Evolutionary conservation across 2,329 filamentous ascomycete genomes (phyloP).

Genomic region (Arthrinium phaeospermum): DNA sequence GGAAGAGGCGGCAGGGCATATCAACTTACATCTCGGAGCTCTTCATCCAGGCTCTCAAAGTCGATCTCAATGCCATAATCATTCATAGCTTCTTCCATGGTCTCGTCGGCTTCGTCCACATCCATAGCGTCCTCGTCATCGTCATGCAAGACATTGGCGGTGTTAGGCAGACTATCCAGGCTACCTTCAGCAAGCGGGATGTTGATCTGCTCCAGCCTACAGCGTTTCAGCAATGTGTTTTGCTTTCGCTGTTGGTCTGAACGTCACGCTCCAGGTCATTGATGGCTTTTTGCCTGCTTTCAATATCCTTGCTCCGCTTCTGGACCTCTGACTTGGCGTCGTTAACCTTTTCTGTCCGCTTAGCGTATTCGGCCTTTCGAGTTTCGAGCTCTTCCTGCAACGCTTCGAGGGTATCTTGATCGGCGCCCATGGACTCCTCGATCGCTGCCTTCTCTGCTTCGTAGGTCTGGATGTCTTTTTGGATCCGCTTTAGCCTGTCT

Average conservation of each 20-base stretch:
- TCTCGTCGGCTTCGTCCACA: constrained; percentile 75
- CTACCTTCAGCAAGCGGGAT: constrained; percentile 80
- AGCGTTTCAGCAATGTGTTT: constrained; percentile 86
- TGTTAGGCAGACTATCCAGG: constrained; percentile 84
- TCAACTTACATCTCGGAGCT: constrained; percentile 74
- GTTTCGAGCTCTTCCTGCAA: constrained; percentile 75
- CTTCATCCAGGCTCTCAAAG: constrained; percentile 81
- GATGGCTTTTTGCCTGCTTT: constrained; percentile 74
- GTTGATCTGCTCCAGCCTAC: constrained; percentile 91
- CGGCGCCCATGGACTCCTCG: constrained; percentile 72
- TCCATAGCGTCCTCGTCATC: constrained; percentile 91
- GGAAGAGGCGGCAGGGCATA: background rate
- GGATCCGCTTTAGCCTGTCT: constrained; percentile 68
- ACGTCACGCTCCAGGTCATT: constrained; percentile 81
- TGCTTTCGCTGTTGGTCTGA: constrained; percentile 81
- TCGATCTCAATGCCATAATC: constrained; percentile 93
- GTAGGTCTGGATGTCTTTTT: constrained; percentile 72
- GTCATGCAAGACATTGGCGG: constrained; percentile 73
- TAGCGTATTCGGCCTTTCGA: constrained; percentile 69
- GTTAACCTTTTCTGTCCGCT: constrained; percentile 77
- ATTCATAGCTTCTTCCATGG: constrained; percentile 71
- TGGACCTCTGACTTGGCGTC: constrained; percentile 81
- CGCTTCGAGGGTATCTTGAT: constrained; percentile 78
- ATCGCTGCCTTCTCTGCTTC: constrained; percentile 76
- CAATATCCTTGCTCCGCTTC: constrained; percentile 84